phyloP scores from a whole-genome alignment of 331 rosid species.

The Malus hybrid region DNA sequence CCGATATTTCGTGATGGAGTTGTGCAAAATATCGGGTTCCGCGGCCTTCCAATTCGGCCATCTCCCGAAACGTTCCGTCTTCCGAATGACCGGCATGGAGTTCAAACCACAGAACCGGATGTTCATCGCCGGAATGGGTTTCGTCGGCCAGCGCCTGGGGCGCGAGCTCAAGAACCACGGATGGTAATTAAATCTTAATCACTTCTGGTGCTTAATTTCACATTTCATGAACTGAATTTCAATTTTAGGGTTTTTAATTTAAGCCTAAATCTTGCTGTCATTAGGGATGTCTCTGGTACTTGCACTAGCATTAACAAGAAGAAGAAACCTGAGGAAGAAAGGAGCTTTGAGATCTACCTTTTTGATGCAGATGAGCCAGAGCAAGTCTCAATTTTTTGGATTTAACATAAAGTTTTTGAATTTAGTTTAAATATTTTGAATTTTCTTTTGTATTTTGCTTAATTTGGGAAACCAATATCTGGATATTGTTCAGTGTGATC shows the following conservation, averaged over 20 bases:
- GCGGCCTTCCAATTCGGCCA: background rate
- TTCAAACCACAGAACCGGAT: slow-evolving; percentile 33
- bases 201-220: background rate
- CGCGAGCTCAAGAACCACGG: slow-evolving; percentile 54
- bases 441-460: background rate
- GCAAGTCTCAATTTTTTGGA: slow-evolving; percentile 18
- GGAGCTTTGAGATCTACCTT: slow-evolving; percentile 55
- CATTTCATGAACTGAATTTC: background rate
- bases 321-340: slow-evolving; percentile 44
- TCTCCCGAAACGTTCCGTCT: background rate
- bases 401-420: background rate
- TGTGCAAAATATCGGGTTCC: background rate
- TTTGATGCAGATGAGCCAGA: slow-evolving; percentile 70
- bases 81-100: slow-evolving; percentile 7
- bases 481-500: slow-evolving; percentile 36
- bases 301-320: slow-evolving; percentile 56
- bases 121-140: slow-evolving; percentile 71
- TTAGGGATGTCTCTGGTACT: slow-evolving; percentile 74
- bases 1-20: background rate
- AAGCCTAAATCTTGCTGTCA: background rate
- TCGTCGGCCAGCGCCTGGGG: slow-evolving; percentile 57
- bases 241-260: background rate
- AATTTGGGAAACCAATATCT: background rate
- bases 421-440: background rate
- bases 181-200: slow-evolving; percentile 34